Evolutionary conservation across 768 basidiomycete genomes (phyloP), one percentile per base, ranked within the genome.

Genomic region (Serendipita vermifera): DNA sequence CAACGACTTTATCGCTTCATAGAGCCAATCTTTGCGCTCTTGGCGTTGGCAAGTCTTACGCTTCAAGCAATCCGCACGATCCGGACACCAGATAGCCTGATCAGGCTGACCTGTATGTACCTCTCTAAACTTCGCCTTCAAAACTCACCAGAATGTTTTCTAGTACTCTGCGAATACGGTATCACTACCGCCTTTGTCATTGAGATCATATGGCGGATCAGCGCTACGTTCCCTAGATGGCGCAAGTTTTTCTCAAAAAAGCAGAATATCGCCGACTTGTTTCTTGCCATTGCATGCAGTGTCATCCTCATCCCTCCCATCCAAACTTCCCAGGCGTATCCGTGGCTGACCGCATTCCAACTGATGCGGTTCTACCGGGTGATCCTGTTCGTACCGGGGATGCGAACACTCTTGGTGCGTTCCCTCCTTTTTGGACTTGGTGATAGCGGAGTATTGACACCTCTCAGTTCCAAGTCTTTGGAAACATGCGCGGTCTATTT

Each of bases 271-370:
- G 68, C 92, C 38, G 94, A 98, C 66, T 65, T 82, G 24, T 67
- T 80, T 2, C 74, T 97, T 15, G 92, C 87, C 0, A 65, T 94
- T 35, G 77, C 75, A 0, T 81, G 83, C 9, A 83, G 75, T 41
- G 70, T 92, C 62, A 87, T 96, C 13, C 89, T 93, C 66, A 83
- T 96, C 29, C 93, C 94, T 0, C 74, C 64, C 14, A 82, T 98
- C 22, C 76, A 77, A 55, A 59, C 74, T 6, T 82, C 83, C 3
- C 58, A 62, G 5, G 72, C 81, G 2, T 94, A 93, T 64, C 78
- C 83, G 0, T 98, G 94, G 94, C 75, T 96, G 61, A 94, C 88
- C 2, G 75, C 86, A 29, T 87, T 97, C 62, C 87, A 90, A 65
- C 72, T 96, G 13, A 73, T 74, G 62, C 74, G 93, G 62, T 97